Evolutionary conservation across 345 rosid genomes (phyloP).

Genomic region (Moricandia arvensis): DNA sequence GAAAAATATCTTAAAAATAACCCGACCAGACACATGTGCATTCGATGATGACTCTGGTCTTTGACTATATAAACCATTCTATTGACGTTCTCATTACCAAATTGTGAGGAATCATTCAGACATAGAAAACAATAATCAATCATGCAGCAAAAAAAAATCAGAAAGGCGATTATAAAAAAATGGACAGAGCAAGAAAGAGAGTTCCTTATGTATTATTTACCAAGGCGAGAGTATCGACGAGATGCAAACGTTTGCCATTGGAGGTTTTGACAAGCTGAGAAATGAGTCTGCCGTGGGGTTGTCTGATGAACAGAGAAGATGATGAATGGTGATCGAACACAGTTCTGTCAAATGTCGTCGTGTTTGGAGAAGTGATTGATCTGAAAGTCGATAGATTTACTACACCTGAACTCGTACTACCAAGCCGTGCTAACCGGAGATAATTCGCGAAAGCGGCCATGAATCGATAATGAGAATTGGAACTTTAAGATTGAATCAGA

Average conservation of each 20-base stretch:
- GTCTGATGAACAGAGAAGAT: constrained; percentile 36
- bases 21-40: too few relatives aligned
- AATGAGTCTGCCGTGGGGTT: constrained; percentile 33
- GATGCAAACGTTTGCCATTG: constrained; percentile 66
- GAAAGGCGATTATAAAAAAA: too few relatives aligned
- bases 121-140: too few relatives aligned
- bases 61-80: too few relatives aligned
- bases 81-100: too few relatives aligned
- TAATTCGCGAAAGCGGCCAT: constrained; percentile 24
- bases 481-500: constrained; percentile 5
- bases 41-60: too few relatives aligned
- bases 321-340: constrained; percentile 16
- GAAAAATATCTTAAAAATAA: not conserved
- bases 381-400: constrained; percentile 31
- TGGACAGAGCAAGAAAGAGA: not conserved
- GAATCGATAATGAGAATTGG: not conserved
- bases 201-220: constrained; percentile 35
- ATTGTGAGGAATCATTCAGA: too few relatives aligned
- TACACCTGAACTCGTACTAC: constrained; percentile 38
- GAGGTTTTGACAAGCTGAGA: constrained; percentile 67
- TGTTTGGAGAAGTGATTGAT: constrained; percentile 38
- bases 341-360: constrained; percentile 8
- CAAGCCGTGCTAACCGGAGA: constrained; percentile 45
- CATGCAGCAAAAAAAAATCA: too few relatives aligned
- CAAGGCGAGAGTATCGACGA: constrained; percentile 84